phyloP scores from a whole-genome alignment of 495 filamentous ascomycete genomes.

The Bacidia rubella region DNA sequence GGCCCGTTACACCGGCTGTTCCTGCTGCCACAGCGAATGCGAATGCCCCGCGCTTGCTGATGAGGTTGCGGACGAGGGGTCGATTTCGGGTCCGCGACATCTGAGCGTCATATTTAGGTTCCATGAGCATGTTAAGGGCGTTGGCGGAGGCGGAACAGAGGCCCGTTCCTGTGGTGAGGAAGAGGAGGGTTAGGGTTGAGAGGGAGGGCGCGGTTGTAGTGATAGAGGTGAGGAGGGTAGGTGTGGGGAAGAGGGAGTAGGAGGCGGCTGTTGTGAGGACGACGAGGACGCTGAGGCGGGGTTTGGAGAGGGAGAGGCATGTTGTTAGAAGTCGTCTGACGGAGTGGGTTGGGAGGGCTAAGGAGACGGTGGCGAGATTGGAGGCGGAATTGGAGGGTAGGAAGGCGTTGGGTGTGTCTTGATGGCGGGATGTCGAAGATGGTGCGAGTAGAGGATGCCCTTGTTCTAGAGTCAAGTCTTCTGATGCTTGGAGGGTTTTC shows the following conservation, averaged over 20 bases:
- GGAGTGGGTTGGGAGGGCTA: slow-evolving; percentile 52
- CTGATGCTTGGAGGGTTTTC: slow-evolving; percentile 27
- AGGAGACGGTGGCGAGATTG: slow-evolving; percentile 57
- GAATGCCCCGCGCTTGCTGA: slow-evolving; percentile 61
- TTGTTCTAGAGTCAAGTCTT: slow-evolving; percentile 17
- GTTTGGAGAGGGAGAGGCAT: slow-evolving; percentile 85
- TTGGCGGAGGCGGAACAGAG: slow-evolving; percentile 80
- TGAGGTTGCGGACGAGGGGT: slow-evolving; percentile 71
- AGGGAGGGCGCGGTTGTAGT: slow-evolving; percentile 68
- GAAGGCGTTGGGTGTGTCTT: slow-evolving; percentile 18
- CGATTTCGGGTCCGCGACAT: slow-evolving; percentile 87
- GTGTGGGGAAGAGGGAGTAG: slow-evolving; percentile 85
- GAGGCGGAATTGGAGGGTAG: slow-evolving; percentile 78
- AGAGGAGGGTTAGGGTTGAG: slow-evolving; percentile 77
- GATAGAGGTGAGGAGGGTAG: slow-evolving; percentile 50
- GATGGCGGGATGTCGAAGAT: neutral
- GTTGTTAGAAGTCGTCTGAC: slow-evolving; percentile 65
- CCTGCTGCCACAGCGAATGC: slow-evolving; percentile 66
- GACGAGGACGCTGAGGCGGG: slow-evolving; percentile 81
- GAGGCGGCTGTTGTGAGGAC: slow-evolving; percentile 82
- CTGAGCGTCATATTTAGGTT: slow-evolving; percentile 75
- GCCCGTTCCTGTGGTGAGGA: slow-evolving; percentile 80
- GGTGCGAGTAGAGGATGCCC: too few species aligned
- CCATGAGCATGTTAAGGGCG: slow-evolving; percentile 92
- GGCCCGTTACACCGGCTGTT: slow-evolving; percentile 44